Evolutionary conservation across 306 rosid genomes (phyloP).

Genomic region (Quercus gilva): DNA sequence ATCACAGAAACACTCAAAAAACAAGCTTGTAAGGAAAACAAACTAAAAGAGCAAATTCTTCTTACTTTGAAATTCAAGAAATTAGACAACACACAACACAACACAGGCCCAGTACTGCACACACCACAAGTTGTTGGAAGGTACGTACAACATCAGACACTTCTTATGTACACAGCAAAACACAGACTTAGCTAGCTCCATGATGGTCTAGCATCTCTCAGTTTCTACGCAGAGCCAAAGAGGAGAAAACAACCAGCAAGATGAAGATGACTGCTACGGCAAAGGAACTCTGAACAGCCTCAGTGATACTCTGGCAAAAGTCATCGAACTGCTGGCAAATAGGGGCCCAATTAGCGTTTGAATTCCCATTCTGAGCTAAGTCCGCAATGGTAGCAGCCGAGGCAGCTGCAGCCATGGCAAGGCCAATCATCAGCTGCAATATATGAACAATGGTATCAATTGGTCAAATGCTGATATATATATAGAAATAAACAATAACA

Average conservation of each 20-base stretch:
- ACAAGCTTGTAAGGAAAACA: too few relatives aligned
- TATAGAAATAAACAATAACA: not conserved
- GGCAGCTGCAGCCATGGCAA: conserved; percentile 43
- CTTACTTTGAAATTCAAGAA: too few relatives aligned
- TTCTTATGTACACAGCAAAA: too few relatives aligned
- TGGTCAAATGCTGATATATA: too few relatives aligned
- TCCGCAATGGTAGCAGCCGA: conserved; percentile 49
- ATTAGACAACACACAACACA: too few relatives aligned
- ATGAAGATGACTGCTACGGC: conserved; percentile 30
- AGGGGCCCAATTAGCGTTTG: conserved; percentile 60
- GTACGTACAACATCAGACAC: too few relatives aligned
- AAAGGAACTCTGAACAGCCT: conserved; percentile 47
- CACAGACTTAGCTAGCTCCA: too few relatives aligned
- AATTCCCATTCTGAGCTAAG: conserved; percentile 65
- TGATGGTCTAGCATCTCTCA: not conserved
- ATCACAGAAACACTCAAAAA: too few relatives aligned
- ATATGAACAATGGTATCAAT: not conserved
- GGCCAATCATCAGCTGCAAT: conserved; percentile 43
- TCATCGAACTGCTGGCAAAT: conserved; percentile 37
- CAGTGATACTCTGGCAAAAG: conserved; percentile 48
- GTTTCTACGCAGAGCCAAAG: conserved; percentile 43
- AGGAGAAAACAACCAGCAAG: conserved; percentile 39
- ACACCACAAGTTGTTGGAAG: too few relatives aligned
- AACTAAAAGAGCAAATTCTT: too few relatives aligned
- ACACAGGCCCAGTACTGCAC: too few relatives aligned